These are phyloP conservation scores for Cydonia oblonga DNA, from an alignment of 331 rosid genomes.

Conservation along the genomic window DNA sequence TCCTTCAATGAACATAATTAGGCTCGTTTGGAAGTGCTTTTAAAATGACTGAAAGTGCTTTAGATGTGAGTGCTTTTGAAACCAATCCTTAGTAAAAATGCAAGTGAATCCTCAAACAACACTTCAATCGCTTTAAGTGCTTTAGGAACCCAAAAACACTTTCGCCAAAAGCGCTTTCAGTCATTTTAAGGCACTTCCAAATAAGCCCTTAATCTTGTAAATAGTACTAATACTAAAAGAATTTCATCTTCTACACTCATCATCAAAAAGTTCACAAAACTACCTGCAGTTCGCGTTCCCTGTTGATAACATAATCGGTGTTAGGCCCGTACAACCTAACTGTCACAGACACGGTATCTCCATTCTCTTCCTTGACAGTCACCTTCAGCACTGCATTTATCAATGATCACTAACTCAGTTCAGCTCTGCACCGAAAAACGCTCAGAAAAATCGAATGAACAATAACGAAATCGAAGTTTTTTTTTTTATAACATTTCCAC, in stretches of 20 bases:
- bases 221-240: no score
- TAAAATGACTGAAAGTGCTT: no score
- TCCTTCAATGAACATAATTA: not conserved
- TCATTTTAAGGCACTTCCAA: no score
- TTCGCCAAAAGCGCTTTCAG: no score
- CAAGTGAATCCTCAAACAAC: no score
- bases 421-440: not conserved
- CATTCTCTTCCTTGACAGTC: constrained; percentile 44
- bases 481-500: not conserved
- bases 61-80: no score
- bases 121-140: no score
- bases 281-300: constrained; percentile 89
- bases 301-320: constrained; percentile 75
- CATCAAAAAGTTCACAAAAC: constrained; percentile 3
- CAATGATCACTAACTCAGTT: constrained; percentile 1
- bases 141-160: no score
- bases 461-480: not conserved
- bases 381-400: constrained; percentile 64
- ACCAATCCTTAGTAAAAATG: no score
- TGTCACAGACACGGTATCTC: constrained; percentile 31
- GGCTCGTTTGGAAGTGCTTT: no score
- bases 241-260: not conserved
- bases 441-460: not conserved
- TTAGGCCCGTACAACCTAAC: constrained; percentile 82
- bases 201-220: no score